These are phyloP conservation scores for Setomelanomma holmii DNA, from an alignment of 2,329 filamentous ascomycete genomes.

Conservation along the genomic window DNA sequence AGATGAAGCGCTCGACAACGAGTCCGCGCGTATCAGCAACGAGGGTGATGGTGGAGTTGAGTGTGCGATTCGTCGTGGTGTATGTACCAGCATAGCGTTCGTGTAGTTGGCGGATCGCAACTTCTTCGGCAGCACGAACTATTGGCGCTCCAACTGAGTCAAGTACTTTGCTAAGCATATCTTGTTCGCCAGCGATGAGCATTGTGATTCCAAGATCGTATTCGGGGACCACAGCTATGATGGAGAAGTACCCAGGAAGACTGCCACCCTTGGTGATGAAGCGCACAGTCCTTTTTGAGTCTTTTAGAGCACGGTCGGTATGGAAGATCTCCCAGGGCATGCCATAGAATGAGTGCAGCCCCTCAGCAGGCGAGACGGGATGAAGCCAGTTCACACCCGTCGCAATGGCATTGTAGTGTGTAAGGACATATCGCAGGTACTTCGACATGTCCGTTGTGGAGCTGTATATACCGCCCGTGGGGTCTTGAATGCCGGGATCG, in stretches of 20 bases:
- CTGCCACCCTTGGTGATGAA: constrained; percentile 56
- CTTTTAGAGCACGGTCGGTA: constrained; percentile 47
- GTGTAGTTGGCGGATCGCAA: constrained; percentile 35
- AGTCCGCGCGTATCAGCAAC: constrained; percentile 38
- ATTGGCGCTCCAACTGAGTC: constrained; percentile 39
- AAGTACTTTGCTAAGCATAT: constrained; percentile 30
- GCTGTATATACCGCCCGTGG: constrained; percentile 55
- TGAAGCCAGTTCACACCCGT: constrained; percentile 54
- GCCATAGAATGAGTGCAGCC: constrained; percentile 52
- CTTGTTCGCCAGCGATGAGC: constrained; percentile 40
- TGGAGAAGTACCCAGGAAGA: constrained; percentile 51
- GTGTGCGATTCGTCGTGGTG: constrained; percentile 12
- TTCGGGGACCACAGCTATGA: constrained; percentile 52
- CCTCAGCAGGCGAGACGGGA: constrained; percentile 47
- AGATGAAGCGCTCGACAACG: constrained; percentile 35
- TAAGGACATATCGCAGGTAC: constrained; percentile 53
- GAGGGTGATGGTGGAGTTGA: constrained; percentile 39
- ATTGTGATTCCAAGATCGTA: constrained; percentile 55
- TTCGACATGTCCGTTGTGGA: constrained; percentile 52
- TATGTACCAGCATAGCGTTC: constrained; percentile 40
- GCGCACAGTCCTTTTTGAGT: constrained; percentile 49
- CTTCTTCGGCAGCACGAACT: constrained; percentile 43
- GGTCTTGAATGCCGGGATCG: constrained; percentile 51
- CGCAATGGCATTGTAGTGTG: constrained; percentile 51
- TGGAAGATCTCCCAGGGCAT: constrained; percentile 59